phyloP scores from a whole-genome alignment of 306 rosid genomes.

The Leucaena leucocephala region DNA sequence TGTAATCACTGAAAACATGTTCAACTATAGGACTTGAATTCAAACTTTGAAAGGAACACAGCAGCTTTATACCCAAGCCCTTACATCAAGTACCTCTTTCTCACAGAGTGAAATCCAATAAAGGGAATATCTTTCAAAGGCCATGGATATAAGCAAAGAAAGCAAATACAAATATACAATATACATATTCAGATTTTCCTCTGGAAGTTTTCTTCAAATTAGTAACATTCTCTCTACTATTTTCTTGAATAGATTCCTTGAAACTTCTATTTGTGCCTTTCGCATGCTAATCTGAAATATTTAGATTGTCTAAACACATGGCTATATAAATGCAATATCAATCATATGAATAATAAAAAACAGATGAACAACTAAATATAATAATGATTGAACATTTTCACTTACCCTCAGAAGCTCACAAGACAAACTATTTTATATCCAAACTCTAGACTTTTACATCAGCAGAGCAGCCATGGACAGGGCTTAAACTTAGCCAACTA shows the following conservation, averaged over 20 bases:
- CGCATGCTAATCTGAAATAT: conserved; percentile 8
- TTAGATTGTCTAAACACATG: background rate
- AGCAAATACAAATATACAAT: background rate
- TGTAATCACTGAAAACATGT: background rate
- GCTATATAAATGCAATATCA: background rate
- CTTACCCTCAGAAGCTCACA: conserved; percentile 10
- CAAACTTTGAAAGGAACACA: conserved; percentile 30
- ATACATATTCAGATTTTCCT: background rate
- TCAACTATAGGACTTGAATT: background rate
- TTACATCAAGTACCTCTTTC: conserved; percentile 20
- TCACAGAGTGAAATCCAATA: conserved; percentile 18
- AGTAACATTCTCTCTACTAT: background rate
- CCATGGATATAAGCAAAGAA: background rate
- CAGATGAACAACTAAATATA: background rate
- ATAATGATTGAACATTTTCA: background rate
- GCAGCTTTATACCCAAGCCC: conserved; percentile 13
- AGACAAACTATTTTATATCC: conserved; percentile 5
- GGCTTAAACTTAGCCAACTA: background rate
- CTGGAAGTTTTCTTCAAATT: background rate
- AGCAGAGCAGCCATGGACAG: background rate
- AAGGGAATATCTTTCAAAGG: background rate
- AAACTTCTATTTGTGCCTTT: background rate
- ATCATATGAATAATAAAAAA: background rate
- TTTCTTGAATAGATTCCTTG: background rate
- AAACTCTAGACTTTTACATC: background rate